These are phyloP conservation scores for Quercus cerris DNA, from an alignment of 306 rosid species.

Conservation along the genomic window DNA sequence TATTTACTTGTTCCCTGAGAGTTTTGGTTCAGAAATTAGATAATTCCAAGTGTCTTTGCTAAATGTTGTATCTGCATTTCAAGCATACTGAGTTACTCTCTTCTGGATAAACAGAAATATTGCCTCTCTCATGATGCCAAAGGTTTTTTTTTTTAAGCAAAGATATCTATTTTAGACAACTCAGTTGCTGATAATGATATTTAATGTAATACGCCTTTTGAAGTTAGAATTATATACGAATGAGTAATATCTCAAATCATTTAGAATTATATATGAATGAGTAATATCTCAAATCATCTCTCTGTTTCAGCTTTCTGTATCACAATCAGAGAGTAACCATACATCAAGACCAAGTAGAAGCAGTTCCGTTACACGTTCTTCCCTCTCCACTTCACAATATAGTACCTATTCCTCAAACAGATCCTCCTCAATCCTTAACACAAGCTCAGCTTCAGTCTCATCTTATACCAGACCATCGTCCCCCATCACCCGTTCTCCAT, in stretches of 20 bases:
- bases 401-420: slow-evolving; percentile 70
- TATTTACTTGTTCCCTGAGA: slow-evolving; percentile 10
- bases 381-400: slow-evolving; percentile 65
- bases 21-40: background rate
- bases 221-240: background rate
- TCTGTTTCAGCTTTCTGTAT: slow-evolving; percentile 79
- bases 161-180: background rate
- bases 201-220: background rate
- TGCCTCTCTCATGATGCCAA: background rate
- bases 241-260: slow-evolving; percentile 17
- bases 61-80: background rate
- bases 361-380: slow-evolving; percentile 87
- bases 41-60: background rate
- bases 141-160: background rate
- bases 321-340: slow-evolving; percentile 73
- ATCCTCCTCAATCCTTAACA: slow-evolving; percentile 73
- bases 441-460: slow-evolving; percentile 97
- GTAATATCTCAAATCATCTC: slow-evolving; percentile 15
- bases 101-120: background rate
- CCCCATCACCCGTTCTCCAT: slow-evolving; percentile 61
- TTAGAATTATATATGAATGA: background rate
- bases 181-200: background rate
- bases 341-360: slow-evolving; percentile 85
- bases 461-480: slow-evolving; percentile 89
- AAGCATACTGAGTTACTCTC: background rate